phyloP scores from a whole-genome alignment of 257 asterid genomes.

The Coffea canephora region DNA sequence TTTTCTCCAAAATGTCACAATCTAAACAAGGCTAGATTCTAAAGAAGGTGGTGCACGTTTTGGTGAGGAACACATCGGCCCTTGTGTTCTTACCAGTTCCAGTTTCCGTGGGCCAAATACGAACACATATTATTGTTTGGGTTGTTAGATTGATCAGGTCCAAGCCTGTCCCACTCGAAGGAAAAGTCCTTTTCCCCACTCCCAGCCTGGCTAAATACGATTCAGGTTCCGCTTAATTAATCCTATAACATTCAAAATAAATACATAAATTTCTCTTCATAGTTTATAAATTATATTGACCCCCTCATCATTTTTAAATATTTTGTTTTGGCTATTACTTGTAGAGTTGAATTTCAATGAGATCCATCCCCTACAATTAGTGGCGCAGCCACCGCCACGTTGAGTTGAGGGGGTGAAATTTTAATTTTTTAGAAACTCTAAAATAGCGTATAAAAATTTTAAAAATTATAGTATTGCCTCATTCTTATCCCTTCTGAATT shows the following conservation, averaged over 20 bases:
- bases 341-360: neutral
- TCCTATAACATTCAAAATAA: too few relatives aligned
- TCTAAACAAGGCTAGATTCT: too few relatives aligned
- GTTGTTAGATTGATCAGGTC: neutral
- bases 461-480: too few relatives aligned
- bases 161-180: neutral
- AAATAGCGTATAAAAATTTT: too few relatives aligned
- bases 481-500: too few relatives aligned
- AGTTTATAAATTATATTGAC: too few relatives aligned
- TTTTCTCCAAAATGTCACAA: too few relatives aligned
- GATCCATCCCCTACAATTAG: neutral
- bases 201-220: neutral
- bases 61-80: neutral
- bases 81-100: neutral
- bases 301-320: too few relatives aligned
- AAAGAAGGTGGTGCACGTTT: neutral
- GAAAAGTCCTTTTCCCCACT: neutral
- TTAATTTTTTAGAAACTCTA: too few relatives aligned
- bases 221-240: neutral
- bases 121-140: neutral
- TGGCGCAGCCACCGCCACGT: too few relatives aligned
- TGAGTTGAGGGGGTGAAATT: too few relatives aligned
- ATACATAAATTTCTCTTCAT: neutral
- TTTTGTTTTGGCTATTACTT: too few relatives aligned
- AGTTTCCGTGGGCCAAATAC: neutral